phyloP scores from a whole-genome alignment of 2,329 filamentous ascomycete genomes.

The Metarhizium guizhouense region DNA sequence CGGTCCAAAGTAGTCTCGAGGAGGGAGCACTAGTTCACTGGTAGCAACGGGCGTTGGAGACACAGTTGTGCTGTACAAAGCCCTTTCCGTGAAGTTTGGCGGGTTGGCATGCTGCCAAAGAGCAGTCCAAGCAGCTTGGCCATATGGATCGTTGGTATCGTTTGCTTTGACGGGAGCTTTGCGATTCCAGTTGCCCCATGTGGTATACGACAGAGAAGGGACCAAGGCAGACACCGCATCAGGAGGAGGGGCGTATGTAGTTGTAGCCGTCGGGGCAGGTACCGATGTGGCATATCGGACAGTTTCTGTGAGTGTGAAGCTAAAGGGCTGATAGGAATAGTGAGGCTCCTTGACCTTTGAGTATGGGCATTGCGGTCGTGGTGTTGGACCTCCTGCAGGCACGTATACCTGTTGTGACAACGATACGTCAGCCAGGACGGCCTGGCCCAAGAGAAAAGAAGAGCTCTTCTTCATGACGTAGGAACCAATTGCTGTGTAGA shows the following conservation, averaged over 20 bases:
- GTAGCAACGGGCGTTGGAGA: slow-evolving; percentile 44
- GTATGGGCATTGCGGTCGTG: slow-evolving; percentile 17
- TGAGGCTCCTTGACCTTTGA: slow-evolving; percentile 13
- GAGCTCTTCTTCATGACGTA: slow-evolving; percentile 1
- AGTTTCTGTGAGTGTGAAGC: slow-evolving; percentile 22
- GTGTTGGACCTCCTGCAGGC: slow-evolving; percentile 16
- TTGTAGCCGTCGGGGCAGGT: slow-evolving; percentile 19
- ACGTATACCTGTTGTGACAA: slow-evolving; percentile 18
- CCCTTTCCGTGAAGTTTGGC: slow-evolving; percentile 20
- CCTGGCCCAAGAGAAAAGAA: background rate
- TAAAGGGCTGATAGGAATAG: slow-evolving; percentile 19
- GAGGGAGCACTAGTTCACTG: slow-evolving; percentile 45
- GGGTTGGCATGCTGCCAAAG: slow-evolving; percentile 24
- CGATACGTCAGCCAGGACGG: slow-evolving; percentile 4
- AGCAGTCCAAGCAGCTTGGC: slow-evolving; percentile 21
- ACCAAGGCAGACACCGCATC: slow-evolving; percentile 17
- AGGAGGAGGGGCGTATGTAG: slow-evolving; percentile 20
- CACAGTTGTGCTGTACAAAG: slow-evolving; percentile 36
- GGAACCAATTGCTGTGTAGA: background rate
- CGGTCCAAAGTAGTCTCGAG: slow-evolving; percentile 39
- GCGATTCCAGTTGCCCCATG: slow-evolving; percentile 26
- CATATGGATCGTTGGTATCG: slow-evolving; percentile 20
- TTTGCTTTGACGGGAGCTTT: slow-evolving; percentile 17
- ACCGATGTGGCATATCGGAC: slow-evolving; percentile 22
- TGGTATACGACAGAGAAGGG: slow-evolving; percentile 20